These are phyloP conservation scores for Seiridium cupressi DNA, from an alignment of 2,329 filamentous ascomycete species.

Conservation along the genomic window DNA sequence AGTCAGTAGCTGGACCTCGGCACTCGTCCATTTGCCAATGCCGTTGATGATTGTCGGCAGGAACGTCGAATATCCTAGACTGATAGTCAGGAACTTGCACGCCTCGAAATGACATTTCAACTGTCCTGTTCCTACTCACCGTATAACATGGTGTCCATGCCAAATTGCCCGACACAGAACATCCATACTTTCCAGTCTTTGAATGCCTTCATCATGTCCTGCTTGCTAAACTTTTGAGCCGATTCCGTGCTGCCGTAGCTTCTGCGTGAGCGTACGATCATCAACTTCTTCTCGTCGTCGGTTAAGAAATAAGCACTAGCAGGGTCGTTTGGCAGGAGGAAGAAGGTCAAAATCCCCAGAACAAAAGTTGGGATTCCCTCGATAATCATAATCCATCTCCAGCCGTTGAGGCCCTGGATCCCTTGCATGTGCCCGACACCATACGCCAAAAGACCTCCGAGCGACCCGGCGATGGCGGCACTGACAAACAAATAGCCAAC, in stretches of 20 bases:
- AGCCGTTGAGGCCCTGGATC: constrained; percentile 60
- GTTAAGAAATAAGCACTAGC: constrained; percentile 61
- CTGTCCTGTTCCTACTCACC: constrained; percentile 25
- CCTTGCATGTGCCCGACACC: constrained; percentile 74
- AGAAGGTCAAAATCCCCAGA: constrained; percentile 54
- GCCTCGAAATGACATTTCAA: background rate
- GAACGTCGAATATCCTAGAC: constrained; percentile 68
- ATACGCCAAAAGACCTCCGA: constrained; percentile 71
- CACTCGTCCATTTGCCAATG: constrained; percentile 60
- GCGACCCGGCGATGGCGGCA: constrained; percentile 68
- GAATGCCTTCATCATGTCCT: constrained; percentile 65
- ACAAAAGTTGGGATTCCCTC: constrained; percentile 46
- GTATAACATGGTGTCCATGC: constrained; percentile 74
- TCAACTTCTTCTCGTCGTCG: constrained; percentile 54
- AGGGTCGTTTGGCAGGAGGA: constrained; percentile 58
- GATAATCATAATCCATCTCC: constrained; percentile 71
- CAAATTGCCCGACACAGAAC: constrained; percentile 70
- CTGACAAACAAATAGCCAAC: constrained; percentile 73
- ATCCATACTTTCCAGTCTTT: constrained; percentile 75
- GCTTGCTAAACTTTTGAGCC: constrained; percentile 46
- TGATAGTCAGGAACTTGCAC: background rate
- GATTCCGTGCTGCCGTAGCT: constrained; percentile 48
- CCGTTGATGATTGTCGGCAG: constrained; percentile 75
- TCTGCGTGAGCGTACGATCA: constrained; percentile 31
- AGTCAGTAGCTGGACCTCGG: constrained; percentile 72